These are phyloP conservation scores for Cutaneotrichosporon sp. DNA, from an alignment of 1,284 basidiomycete genomes.

Conservation along the genomic window DNA sequence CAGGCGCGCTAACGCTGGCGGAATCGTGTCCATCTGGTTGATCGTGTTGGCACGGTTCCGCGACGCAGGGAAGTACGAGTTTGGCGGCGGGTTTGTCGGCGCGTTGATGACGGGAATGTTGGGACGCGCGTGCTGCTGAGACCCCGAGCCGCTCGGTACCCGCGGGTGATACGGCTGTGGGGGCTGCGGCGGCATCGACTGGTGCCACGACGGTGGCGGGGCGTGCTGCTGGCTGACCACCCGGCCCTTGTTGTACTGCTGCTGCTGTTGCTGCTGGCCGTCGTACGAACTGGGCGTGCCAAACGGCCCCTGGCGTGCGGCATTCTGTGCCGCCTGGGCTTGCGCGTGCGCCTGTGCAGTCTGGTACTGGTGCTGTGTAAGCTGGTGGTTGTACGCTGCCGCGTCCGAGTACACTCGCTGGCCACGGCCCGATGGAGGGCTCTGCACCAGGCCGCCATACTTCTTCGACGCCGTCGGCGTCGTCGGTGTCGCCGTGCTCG, in stretches of 20 bases:
- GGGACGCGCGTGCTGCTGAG: conserved; percentile 45
- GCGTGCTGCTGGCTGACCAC: conserved; percentile 43
- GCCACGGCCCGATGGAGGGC: conserved; percentile 59
- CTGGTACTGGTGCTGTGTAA: conserved; percentile 88
- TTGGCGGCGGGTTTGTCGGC: conserved; percentile 47
- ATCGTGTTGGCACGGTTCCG: conserved; percentile 78
- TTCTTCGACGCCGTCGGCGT: conserved; percentile 54
- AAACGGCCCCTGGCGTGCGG: conserved; percentile 32
- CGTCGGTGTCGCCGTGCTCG: conserved; percentile 15
- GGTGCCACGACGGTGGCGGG: conserved; percentile 17
- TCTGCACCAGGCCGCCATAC: conserved; percentile 84
- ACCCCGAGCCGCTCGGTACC: conserved; percentile 14
- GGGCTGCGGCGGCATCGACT: conserved; percentile 21
- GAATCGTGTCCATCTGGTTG: conserved; percentile 76
- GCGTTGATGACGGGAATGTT: conserved; percentile 42
- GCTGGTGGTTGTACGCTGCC: conserved; percentile 87
- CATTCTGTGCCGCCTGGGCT: conserved; percentile 31
- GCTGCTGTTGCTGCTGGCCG: conserved; percentile 11
- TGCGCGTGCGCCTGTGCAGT: conserved; percentile 61
- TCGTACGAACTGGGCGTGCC: conserved; percentile 28
- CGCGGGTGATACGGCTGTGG: conserved; percentile 28
- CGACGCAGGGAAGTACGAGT: conserved; percentile 63
- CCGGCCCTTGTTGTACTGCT: conserved; percentile 4
- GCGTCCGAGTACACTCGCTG: conserved; percentile 85
- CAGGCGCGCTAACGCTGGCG: conserved; percentile 79